Evolutionary conservation across 768 basidiomycete genomes (phyloP), one percentile per base, ranked within the genome.

Genomic region (Auricularia heimuer): DNA sequence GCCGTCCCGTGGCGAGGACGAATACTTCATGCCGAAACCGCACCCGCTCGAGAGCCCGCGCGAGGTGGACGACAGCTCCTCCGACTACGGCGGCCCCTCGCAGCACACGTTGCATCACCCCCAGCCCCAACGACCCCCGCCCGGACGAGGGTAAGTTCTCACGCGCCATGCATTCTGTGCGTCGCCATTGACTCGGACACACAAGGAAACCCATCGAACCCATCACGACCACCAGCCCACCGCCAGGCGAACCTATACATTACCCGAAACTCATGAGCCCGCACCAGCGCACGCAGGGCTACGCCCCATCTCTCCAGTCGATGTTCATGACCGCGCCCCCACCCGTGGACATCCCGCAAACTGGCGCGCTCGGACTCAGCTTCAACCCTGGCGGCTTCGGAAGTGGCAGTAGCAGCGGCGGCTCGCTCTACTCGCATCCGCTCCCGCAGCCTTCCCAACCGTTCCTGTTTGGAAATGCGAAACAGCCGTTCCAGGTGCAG

Each of bases 211-310:
- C 34, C 29, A 44, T 61, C 60, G 37, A 42, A 35, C 86, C 87
- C 42, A 77, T 87, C 60, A 90, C 88, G 1, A 88, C 87, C 0
- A 90, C 89, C 10, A 87, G 89, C 36, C 84, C 87, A 3, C 79
- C 85, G 16, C 78, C 80, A 4, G 78, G 80, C 42, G 75, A 79
- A 16, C 71, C 77, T 21, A 75, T 87, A 63, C 79, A 79, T 39
- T 89, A 89, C 69, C 89, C 89, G 1, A 78, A 83, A 16, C 81
- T 92, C 39, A 92, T 92, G 90, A 85, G 86, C 1, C 82, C 83
- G 64, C 91, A 92, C 65, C 90, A 92, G 73, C 81, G 84, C 64
- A 80, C 76, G 62, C 90, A 92, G 70, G 90, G 90, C 45, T 92
- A 92, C 70, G 81, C 81, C 33, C 90, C 90, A 1, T 90, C 88